Evolutionary conservation across 73 alveolate genomes (phyloP), one percentile per base, ranked within the genome.

Genomic region (Stentor coeruleus): DNA sequence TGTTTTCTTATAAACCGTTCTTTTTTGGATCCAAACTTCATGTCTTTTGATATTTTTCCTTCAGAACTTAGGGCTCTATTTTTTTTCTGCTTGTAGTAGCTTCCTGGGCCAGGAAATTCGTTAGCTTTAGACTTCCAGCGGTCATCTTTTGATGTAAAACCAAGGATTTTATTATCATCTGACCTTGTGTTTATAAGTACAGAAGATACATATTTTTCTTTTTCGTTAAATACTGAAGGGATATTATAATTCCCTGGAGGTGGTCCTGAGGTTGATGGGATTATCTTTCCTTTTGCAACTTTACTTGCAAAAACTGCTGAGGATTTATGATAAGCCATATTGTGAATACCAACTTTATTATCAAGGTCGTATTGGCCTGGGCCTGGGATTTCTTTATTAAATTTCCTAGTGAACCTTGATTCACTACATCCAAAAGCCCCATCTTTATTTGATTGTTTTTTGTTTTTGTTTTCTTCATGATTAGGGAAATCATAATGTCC

Each of bases 161-260:
- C n/a, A 49, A 49, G 28, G 20, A 49, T 20, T 11, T 49, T 20
- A 49, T 6, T 6, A 11, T 49, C 66, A 49, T 49, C 66, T n/a
- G n/a, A n/a, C n/a, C n/a, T n/a, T n/a, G n/a, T n/a, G n/a, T 49
- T 49, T 11, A 20, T 49, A 49, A 49, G 20, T 11, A 49, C 66
- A 6, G 66, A 20, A 11, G 20, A 11, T 49, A 11, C 20, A 49
- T 49, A 20, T 49, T 49, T 49, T 49, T 49, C 66, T 20, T 49
- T 49, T 11, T 49, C 20, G 20, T 49, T 49, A 49, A 49, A 49
- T 11, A 6, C 66, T 37, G 59, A 26, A 2, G 83, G 58, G 6
- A 2, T 75, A 1, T 75, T 66, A 75, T 75, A 75, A 75, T 14
- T 14, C 59, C 83, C 83, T 20, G 83, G 83, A 36, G 83, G 80